Evolutionary conservation across 768 basidiomycete species (phyloP), one percentile per base, ranked within the genome.

Genomic region (Russula foetens): DNA sequence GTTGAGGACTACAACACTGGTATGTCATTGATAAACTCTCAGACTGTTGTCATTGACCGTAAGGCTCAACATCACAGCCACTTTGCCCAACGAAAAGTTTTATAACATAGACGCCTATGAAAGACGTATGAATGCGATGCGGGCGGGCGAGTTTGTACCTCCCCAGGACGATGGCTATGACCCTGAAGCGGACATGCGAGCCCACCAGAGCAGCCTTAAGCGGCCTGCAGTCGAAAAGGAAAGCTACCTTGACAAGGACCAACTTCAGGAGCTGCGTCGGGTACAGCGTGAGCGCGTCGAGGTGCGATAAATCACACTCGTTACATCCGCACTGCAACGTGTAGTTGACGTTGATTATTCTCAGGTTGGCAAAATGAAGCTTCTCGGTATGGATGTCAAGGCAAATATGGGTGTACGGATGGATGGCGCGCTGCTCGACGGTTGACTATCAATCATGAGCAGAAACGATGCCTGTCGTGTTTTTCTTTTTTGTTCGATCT

Each of bases 51-150:
- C 26, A 50, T 46, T 62, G 58, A 24, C 50, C 28, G 21, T n/a
- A 24, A 11, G 15, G n/a, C 21, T 28, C 11, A 50, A 45, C 28
- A 43, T 41, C 24, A 14, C 60, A 93, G 93, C 92, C 15, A 97
- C 94, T 3, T 78, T 97, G 3, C 91, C 94, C 11, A 89, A 96
- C 68, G 92, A 95, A 71, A 97, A 97, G 71, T 97, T 94, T 72
- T 96, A 96, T 72, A 83, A 94, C 69, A 92, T 95, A 81, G 84
- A 84, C 56, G 80, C 82, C 6, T 93, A 92, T 70, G 91, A 94
- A 62, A 77, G 77, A 23, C 85, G 91, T 49, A 96, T 96, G 94
- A 72, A 81, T 39, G 84, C 90, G 23, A 74, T 96, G 51, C 84
- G 92, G 47, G 79, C 84, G n/a, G 94, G 94, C 41, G 92, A 90